Evolutionary conservation across 768 basidiomycete genomes (phyloP).

Genomic region (Boletus subcaerulescens): DNA sequence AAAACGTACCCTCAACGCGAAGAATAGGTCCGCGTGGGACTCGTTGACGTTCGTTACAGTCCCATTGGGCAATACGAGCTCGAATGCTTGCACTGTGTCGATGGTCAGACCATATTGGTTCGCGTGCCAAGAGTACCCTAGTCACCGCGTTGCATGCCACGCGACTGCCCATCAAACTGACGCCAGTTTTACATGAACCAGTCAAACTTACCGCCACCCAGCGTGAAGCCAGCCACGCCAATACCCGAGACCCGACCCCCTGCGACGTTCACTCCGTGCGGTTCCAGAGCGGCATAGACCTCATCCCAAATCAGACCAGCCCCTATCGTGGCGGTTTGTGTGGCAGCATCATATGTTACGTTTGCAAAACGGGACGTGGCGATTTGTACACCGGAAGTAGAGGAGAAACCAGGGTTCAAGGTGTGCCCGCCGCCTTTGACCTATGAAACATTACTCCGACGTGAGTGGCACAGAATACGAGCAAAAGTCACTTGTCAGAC

Average conservation of each 20-base stretch:
- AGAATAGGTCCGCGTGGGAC: conserved; percentile 43
- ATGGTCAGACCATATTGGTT: conserved; percentile 58
- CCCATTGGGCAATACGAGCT: conserved; percentile 60
- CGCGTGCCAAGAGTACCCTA: conserved; percentile 63
- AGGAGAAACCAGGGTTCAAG: conserved; percentile 54
- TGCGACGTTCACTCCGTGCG: conserved; percentile 50
- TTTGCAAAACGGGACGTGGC: conserved; percentile 48
- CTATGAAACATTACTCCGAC: conserved; percentile 26
- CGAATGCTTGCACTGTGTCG: conserved; percentile 53
- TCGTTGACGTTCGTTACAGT: conserved; percentile 35
- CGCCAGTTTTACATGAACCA: not conserved
- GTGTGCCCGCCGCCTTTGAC: conserved; percentile 65
- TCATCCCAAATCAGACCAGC: conserved; percentile 62
- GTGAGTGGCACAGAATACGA: not conserved
- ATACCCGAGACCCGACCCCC: conserved; percentile 59
- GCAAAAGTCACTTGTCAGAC: conserved; percentile 6
- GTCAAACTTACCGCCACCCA: conserved; percentile 50
- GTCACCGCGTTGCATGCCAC: conserved; percentile 10
- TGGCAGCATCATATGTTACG: conserved; percentile 38
- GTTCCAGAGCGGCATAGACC: conserved; percentile 53
- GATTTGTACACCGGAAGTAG: conserved; percentile 59
- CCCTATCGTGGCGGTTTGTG: conserved; percentile 40
- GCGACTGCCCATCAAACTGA: conserved; percentile 1
- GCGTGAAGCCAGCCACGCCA: conserved; percentile 55
- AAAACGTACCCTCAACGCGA: conserved; percentile 38